Evolutionary conservation across 1,284 basidiomycete species (phyloP).

Genomic region (Pyrrhoderma noxium): DNA sequence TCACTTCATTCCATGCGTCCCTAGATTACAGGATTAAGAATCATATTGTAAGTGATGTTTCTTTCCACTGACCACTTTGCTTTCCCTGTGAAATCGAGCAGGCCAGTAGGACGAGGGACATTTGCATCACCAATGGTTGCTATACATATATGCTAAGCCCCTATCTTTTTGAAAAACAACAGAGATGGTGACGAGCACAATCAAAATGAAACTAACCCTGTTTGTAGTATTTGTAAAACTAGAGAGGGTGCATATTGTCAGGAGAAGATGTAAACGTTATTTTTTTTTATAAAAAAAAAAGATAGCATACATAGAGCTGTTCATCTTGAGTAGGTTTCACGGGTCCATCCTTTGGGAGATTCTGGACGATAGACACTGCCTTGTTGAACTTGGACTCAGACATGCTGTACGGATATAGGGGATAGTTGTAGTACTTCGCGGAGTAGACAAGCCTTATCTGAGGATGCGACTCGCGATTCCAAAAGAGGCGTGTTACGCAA

Average conservation of each 20-base stretch:
- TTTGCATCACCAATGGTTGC: conserved; percentile 72
- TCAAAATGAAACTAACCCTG: conserved; percentile 52
- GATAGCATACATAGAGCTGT: conserved; percentile 61
- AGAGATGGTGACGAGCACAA: not conserved
- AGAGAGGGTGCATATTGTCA: conserved; percentile 10
- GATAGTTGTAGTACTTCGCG: no score
- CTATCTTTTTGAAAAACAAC: not conserved
- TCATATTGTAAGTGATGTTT: not conserved
- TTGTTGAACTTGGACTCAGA: conserved; percentile 68
- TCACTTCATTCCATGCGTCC: conserved; percentile 82
- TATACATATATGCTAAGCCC: conserved; percentile 24
- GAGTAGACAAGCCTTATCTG: no score
- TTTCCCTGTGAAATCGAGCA: conserved; percentile 76
- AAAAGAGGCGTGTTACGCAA: conserved; percentile 6
- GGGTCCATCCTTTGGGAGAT: conserved; percentile 75
- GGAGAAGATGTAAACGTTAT: conserved; percentile 6
- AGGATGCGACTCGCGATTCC: no score
- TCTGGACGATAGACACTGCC: conserved; percentile 64
- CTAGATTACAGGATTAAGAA: conserved; percentile 30
- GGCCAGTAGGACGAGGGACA: conserved; percentile 49
- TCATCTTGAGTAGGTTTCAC: conserved; percentile 71
- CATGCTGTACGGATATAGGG: conserved; percentile 19
- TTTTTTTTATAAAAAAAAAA: not conserved
- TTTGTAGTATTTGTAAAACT: conserved; percentile 94
- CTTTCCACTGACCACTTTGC: conserved; percentile 66